Base-by-base conservation (phyloP, 2,329 filamentous ascomycete genomes). In the Chalara sp. region DNA sequence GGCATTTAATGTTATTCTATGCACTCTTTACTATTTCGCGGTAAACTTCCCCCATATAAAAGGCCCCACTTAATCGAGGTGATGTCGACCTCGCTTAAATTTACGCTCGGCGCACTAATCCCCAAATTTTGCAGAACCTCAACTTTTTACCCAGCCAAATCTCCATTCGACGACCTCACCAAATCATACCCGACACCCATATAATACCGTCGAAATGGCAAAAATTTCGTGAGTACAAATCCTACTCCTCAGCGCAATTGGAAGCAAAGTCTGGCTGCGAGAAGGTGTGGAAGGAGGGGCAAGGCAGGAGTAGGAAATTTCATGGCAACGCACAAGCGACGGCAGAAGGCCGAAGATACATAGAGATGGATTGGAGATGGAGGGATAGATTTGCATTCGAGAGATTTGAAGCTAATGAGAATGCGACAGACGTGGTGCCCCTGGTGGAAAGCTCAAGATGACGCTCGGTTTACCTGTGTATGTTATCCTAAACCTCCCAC, bases 391-490 rank as follows among this genome's bases (percentile, higher is more conserved):
- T 1, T 46, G 40, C 32, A 43, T 11, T 37, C 31, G 5, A 32
- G 33, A 21, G 12, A 49, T 13, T 43, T 13, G 13, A 49, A 47
- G 44, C 57, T 59, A 50, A 61, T 51, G 13, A 49, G 37, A 37
- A 60, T 52, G 37, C 31, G 32, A 12, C 47, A 85, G 81, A 62
- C 81, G 89, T 83, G 88, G 87, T 87, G 87, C 89, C 82, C 87
- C 91, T 71, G 93, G 93, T 84, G 95, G 95, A 88, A 99, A 99
- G 88, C 88, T 97, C 71, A 97, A 96, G 88, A 99, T 99, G 93
- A 96, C 93, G 76, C 89, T 99, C 78, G 93, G 89, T 96, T 90
- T 99, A 70, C 93, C 93, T 78, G 90, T 96, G 91, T 96, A 95
- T 76, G 90, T 88, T 69, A 59, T 46, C 39, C 53, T 47, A 52